Conservation (phyloP, 1,284 basidiomycete species). For the Cystobasidium sp. region DNA sequence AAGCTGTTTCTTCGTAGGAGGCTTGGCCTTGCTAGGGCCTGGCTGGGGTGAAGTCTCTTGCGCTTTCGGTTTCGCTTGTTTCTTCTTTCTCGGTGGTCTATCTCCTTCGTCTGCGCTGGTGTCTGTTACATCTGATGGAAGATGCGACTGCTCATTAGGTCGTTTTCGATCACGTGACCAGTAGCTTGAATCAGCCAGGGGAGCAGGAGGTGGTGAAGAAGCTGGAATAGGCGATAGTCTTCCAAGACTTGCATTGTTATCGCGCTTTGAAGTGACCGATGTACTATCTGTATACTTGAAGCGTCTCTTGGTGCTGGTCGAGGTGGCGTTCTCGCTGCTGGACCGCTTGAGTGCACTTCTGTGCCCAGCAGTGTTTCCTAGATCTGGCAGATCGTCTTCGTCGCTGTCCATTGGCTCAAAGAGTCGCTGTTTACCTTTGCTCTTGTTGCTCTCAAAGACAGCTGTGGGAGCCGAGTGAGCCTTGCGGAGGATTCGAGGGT, state of each 20-base stretch:
- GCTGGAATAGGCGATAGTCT: constrained; percentile 11
- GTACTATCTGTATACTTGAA: neutral
- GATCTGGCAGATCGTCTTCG: constrained; percentile 6
- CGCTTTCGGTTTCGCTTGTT: neutral
- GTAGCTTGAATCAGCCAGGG: neutral
- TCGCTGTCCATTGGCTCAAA: constrained; percentile 2
- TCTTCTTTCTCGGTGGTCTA: constrained; percentile 21
- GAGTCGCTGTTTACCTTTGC: neutral
- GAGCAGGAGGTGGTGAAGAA: neutral
- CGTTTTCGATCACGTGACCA: neutral
- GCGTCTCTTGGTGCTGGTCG: neutral
- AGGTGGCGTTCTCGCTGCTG: neutral
- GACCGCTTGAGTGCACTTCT: constrained; percentile 4
- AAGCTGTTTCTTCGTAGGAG: constrained; percentile 23
- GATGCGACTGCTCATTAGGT: neutral
- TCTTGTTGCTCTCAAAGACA: constrained; percentile 13
- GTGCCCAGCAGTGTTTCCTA: neutral
- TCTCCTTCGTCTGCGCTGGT: constrained; percentile 16
- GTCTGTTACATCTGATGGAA: constrained; percentile 6
- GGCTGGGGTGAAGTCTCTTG: neutral
- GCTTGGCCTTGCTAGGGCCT: neutral
- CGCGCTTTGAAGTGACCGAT: neutral
- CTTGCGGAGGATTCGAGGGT: neutral
- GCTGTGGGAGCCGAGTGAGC: constrained; percentile 20
- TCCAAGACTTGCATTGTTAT: neutral